Evolutionary conservation across 805 yeast species (phyloP).

Genomic region (Ogataea naganishii): DNA sequence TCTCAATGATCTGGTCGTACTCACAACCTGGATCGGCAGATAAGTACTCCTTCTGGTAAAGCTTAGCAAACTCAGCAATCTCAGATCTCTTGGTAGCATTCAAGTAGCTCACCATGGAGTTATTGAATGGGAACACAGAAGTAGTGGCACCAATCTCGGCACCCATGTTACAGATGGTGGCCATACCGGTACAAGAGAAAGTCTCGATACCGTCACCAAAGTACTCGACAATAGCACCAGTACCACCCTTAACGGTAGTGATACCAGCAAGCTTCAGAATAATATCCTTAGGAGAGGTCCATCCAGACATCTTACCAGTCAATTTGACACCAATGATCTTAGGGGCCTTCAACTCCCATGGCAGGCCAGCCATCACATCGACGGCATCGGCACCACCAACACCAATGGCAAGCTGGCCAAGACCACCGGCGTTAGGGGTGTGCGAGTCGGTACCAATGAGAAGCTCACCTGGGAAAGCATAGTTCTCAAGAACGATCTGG

Average conservation of each 20-base stretch:
- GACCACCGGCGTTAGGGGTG: constrained; percentile 98
- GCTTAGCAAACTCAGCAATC: constrained; percentile 67
- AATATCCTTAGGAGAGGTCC: constrained; percentile 97
- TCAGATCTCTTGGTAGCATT: constrained; percentile 76
- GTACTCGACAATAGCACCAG: constrained; percentile 93
- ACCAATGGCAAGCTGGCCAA: constrained; percentile 98
- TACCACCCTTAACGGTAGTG: constrained; percentile 95
- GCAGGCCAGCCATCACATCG: constrained; percentile 92
- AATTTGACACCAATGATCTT: constrained; percentile 88
- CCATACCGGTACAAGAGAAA: constrained; percentile 97
- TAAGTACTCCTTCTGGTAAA: constrained; percentile 41
- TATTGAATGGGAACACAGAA: constrained; percentile 87
- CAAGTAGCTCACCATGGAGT: constrained; percentile 46
- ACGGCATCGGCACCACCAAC: constrained; percentile 99
- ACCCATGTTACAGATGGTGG: constrained; percentile 99
- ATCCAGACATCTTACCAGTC: constrained; percentile 81
- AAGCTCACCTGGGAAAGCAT: constrained; percentile 93
- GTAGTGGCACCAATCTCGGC: constrained; percentile 99
- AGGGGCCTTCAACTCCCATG: constrained; percentile 99
- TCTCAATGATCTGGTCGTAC: constrained; percentile 88
- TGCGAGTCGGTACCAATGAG: constrained; percentile 98
- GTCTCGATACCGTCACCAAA: constrained; percentile 90
- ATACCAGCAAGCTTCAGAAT: constrained; percentile 88
- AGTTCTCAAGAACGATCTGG: constrained; percentile 95
- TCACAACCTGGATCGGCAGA: constrained; percentile 82